phyloP scores from a whole-genome alignment of 495 filamentous ascomycete species.

The Neurospora tetrasperma region DNA sequence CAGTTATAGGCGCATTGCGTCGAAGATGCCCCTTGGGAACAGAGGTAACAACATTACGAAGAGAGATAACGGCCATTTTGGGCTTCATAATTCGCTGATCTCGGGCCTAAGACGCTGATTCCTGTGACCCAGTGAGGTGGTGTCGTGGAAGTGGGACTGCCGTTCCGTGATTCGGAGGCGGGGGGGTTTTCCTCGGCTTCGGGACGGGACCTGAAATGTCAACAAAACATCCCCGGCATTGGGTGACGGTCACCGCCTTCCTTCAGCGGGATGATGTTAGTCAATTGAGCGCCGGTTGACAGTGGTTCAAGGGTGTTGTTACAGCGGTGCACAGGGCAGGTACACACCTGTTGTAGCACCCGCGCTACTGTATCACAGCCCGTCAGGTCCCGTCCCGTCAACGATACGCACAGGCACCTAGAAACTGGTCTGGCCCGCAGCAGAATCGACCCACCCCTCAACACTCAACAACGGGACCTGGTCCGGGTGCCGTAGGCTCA shows the following conservation, averaged over 20 bases:
- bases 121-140: neutral
- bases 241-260: neutral
- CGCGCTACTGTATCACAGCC: neutral
- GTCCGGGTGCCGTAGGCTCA: neutral
- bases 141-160: neutral
- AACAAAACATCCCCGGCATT: neutral
- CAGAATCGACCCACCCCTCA: slow-evolving; percentile 16
- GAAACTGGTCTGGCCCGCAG: slow-evolving; percentile 9
- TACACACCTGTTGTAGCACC: neutral
- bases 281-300: neutral
- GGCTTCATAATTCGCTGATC: neutral
- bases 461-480: neutral
- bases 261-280: neutral
- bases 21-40: neutral
- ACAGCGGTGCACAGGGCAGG: neutral
- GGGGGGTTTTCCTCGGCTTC: neutral
- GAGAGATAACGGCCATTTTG: neutral
- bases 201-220: neutral
- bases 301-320: neutral
- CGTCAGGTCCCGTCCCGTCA: slow-evolving; percentile 1
- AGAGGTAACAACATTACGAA: neutral
- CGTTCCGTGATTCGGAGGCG: neutral
- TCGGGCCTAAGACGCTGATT: neutral
- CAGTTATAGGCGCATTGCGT: neutral
- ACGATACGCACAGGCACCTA: neutral